These are phyloP conservation scores for Lactarius trivialis DNA, from an alignment of 768 basidiomycete species.

Conservation along the genomic window DNA sequence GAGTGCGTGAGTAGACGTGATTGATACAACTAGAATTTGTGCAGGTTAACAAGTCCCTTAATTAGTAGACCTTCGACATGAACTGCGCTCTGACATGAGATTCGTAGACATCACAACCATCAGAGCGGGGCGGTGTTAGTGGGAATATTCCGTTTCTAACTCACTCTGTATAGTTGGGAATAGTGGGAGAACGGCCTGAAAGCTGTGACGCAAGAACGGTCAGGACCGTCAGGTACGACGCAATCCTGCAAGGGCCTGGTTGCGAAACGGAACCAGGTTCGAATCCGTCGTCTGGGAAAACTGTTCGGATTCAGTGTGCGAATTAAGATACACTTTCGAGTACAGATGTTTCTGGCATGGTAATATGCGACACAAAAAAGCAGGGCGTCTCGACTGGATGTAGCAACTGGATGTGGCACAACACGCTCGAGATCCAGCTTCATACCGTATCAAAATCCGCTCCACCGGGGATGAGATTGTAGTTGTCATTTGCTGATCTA, in stretches of 20 bases:
- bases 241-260: not conserved
- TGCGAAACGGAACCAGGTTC: not conserved
- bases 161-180: not conserved
- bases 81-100: not conserved
- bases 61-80: too few species aligned
- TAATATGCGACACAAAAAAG: not conserved
- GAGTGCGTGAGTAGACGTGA: not conserved
- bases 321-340: not conserved
- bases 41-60: not conserved
- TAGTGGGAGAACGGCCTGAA: not conserved
- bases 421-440: not conserved
- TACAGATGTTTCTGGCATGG: not conserved
- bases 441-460: constrained; percentile 7
- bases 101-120: not conserved
- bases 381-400: not conserved
- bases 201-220: not conserved
- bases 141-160: not conserved
- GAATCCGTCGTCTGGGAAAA: not conserved
- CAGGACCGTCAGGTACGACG: not conserved
- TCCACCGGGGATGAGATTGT: constrained; percentile 35
- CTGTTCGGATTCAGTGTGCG: not conserved
- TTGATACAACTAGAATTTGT: too few species aligned
- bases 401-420: not conserved
- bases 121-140: not conserved
- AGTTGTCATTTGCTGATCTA: constrained; percentile 32